phyloP scores from a whole-genome alignment of 1,284 basidiomycete species.

The Coniophora puteana region DNA sequence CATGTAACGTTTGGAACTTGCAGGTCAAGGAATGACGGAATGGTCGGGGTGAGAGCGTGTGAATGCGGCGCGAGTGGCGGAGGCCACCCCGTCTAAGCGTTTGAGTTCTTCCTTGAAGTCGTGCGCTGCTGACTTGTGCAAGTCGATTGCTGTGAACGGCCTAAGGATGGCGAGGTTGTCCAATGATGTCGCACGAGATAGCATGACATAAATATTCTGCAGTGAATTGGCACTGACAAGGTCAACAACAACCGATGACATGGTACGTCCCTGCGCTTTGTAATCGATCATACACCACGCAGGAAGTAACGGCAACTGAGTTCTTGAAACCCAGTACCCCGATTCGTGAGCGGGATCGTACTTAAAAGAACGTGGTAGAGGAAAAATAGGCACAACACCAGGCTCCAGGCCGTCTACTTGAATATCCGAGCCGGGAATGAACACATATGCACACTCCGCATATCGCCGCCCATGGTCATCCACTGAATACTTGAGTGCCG shows the following conservation, averaged over 20 bases:
- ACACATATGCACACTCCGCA: not conserved
- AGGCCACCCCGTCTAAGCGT: not conserved
- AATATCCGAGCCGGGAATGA: not conserved
- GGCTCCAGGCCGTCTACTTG: not conserved
- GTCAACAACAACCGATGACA: not conserved
- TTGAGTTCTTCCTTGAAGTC: not conserved
- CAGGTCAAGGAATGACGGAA: too few species aligned
- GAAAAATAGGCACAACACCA: not conserved
- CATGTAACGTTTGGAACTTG: too few species aligned
- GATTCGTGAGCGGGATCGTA: not conserved
- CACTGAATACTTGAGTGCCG: not conserved
- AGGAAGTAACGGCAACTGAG: not conserved
- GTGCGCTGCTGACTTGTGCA: not conserved
- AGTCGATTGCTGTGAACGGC: not conserved
- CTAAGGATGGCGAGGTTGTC: not conserved
- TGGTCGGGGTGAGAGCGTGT: too few species aligned
- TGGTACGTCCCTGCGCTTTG: not conserved
- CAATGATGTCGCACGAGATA: conserved; percentile 1
- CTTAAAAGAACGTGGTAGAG: not conserved
- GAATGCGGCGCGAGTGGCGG: too few species aligned
- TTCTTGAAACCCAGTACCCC: not conserved
- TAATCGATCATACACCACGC: not conserved
- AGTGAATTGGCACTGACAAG: not conserved
- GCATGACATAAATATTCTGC: conserved; percentile 1
- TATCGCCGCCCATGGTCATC: not conserved